Percentiles rank a stretch among this genome's conserved stretches.
Conservation (phyloP, 2,329 filamentous ascomycete species). For the Aspergillus sp. region DNA sequence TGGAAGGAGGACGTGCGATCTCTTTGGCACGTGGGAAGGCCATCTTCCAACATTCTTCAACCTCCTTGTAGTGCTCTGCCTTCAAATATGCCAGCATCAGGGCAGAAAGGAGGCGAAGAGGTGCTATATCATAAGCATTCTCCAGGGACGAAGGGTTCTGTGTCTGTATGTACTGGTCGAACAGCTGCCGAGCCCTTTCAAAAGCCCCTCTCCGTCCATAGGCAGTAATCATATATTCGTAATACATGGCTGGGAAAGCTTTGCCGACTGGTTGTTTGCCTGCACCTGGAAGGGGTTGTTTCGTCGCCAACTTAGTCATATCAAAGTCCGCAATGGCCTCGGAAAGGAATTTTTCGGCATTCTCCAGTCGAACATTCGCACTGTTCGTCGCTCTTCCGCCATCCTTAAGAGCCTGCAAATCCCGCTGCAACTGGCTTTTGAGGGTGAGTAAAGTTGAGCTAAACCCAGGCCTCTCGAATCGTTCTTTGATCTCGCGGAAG, state of each 20-base stretch:
- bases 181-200: slow-evolving; percentile 53
- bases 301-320: slow-evolving; percentile 42
- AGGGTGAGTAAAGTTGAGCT: slow-evolving; percentile 38
- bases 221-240: slow-evolving; percentile 56
- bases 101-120: slow-evolving; percentile 58
- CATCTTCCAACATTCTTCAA: slow-evolving; percentile 66
- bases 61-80: slow-evolving; percentile 57
- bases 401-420: slow-evolving; percentile 24
- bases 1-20: slow-evolving; percentile 37
- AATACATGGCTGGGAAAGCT: slow-evolving; percentile 51
- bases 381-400: slow-evolving; percentile 8
- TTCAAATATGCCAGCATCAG: slow-evolving; percentile 67
- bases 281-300: slow-evolving; percentile 38
- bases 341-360: slow-evolving; percentile 38
- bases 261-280: slow-evolving; percentile 35
- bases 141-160: slow-evolving; percentile 10
- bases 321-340: slow-evolving; percentile 38
- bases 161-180: slow-evolving; percentile 50
- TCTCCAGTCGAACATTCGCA: slow-evolving; percentile 25
- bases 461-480: slow-evolving; percentile 33
- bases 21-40: slow-evolving; percentile 55
- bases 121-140: slow-evolving; percentile 37
- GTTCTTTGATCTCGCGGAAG: slow-evolving; percentile 42
- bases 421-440: slow-evolving; percentile 33
- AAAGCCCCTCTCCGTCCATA: slow-evolving; percentile 50